Percentiles rank a stretch among this genome's conserved stretches.
Conservation (phyloP, 768 basidiomycete genomes). For the Calocera viscosa region DNA sequence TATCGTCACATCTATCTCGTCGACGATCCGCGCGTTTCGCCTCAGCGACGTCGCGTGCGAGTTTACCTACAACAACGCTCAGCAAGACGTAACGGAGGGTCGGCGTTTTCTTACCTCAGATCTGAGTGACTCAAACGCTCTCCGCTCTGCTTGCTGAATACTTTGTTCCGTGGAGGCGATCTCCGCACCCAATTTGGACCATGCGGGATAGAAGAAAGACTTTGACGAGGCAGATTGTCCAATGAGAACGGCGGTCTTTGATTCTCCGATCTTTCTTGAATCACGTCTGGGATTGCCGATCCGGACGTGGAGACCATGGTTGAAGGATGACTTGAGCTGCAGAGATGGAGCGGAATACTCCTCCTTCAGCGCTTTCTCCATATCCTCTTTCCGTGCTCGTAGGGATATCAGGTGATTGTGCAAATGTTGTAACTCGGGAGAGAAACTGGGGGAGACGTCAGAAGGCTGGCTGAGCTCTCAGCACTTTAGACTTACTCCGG, state of each 20-base stretch:
- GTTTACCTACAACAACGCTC: slow-evolving; percentile 41
- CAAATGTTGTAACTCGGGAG: slow-evolving; percentile 38
- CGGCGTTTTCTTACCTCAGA: slow-evolving; percentile 39
- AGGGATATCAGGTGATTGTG: slow-evolving; percentile 40
- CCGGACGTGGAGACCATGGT: slow-evolving; percentile 66
- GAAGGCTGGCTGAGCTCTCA: not conserved
- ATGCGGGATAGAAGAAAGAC: slow-evolving; percentile 55
- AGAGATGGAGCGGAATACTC: slow-evolving; percentile 52
- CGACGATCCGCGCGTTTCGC: slow-evolving; percentile 62
- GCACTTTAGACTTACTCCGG: slow-evolving; percentile 39
- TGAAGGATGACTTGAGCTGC: slow-evolving; percentile 53
- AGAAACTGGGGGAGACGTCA: slow-evolving; percentile 39
- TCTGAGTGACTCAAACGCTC: slow-evolving; percentile 58
- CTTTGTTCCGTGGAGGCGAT: slow-evolving; percentile 46
- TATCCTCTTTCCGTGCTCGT: slow-evolving; percentile 34
- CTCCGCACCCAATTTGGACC: slow-evolving; percentile 60
- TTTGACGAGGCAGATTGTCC: not conserved
- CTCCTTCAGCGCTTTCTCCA: slow-evolving; percentile 44
- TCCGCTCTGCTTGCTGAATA: slow-evolving; percentile 50
- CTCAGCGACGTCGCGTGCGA: slow-evolving; percentile 44
- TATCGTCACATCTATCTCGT: slow-evolving; percentile 76
- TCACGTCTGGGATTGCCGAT: slow-evolving; percentile 54
- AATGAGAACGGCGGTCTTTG: slow-evolving; percentile 16
- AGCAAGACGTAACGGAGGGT: not conserved
- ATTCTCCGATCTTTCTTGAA: slow-evolving; percentile 35